Evolutionary conservation across 768 basidiomycete species (phyloP).

Genomic region (Sporobolomyces phaffii): DNA sequence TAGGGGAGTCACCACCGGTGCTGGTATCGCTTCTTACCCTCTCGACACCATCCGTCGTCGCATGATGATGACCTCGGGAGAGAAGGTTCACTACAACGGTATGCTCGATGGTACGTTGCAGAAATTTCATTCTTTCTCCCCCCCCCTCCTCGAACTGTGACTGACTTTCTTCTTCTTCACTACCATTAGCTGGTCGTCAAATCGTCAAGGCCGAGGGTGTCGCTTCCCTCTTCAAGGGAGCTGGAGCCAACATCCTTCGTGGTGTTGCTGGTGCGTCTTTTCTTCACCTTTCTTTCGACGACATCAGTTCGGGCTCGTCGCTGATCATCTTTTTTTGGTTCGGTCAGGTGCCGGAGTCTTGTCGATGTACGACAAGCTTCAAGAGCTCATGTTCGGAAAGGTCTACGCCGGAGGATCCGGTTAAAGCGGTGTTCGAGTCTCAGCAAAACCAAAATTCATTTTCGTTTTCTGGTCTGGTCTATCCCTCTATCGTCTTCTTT

Average conservation of each 20-base stretch:
- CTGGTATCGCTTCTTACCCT: conserved; percentile 82
- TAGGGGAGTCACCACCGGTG: conserved; percentile 96
- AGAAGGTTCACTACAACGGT: conserved; percentile 89
- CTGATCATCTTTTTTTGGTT: not conserved
- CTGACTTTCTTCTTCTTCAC: not conserved
- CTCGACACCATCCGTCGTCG: conserved; percentile 72
- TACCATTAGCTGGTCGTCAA: conserved; percentile 68
- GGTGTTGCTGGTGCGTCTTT: conserved; percentile 99
- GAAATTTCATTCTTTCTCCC: not conserved
- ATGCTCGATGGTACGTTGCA: conserved; percentile 77
- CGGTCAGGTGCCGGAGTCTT: conserved; percentile 74
- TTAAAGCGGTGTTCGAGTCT: conserved; percentile 4
- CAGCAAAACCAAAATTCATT: too few species aligned
- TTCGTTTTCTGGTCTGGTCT: too few species aligned
- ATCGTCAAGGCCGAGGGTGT: conserved; percentile 92
- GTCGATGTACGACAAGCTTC: conserved; percentile 97
- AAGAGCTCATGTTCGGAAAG: conserved; percentile 53
- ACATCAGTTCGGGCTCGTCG: too few species aligned
- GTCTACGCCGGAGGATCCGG: conserved; percentile 36
- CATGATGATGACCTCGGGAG: conserved; percentile 99
- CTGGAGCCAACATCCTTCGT: conserved; percentile 64
- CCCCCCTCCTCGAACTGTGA: too few species aligned
- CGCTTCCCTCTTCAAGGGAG: conserved; percentile 95
- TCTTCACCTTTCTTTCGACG: conserved; percentile 50
- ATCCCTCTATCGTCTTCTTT: too few species aligned